A percentile compares a stretch with the other conserved stretches of the same genome.
These are phyloP conservation scores for Chimonanthus praecox DNA, from an alignment of 164 flowering plant genomes.

Conservation along the genomic window DNA sequence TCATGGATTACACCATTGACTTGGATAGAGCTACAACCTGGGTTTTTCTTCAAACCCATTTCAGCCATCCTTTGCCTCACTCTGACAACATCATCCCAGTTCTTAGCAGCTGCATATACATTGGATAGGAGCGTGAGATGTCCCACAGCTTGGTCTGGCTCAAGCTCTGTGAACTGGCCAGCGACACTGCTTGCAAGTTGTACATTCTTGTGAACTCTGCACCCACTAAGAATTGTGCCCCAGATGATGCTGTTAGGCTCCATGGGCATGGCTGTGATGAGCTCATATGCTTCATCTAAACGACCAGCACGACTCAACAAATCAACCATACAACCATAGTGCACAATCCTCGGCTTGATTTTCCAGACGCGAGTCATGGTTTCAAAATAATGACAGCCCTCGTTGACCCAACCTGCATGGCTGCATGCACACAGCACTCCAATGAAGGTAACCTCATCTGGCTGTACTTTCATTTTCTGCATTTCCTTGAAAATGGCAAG, in stretches of 20 bases:
- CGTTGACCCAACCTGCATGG: slow-evolving; percentile 42
- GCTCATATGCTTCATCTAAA: slow-evolving; percentile 38
- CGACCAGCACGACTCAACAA: slow-evolving; percentile 51
- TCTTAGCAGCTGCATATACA: slow-evolving; percentile 37
- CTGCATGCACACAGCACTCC: slow-evolving; percentile 57
- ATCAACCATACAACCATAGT: slow-evolving; percentile 66
- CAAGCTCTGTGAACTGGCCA: slow-evolving; percentile 29
- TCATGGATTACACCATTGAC: slow-evolving; percentile 34
- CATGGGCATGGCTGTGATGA: slow-evolving; percentile 44
- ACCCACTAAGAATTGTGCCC: slow-evolving; percentile 57
- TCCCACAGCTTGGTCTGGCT: slow-evolving; percentile 38
- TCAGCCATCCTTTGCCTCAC: slow-evolving; percentile 31
- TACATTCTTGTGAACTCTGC: slow-evolving; percentile 35
- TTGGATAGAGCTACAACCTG: slow-evolving; percentile 49
- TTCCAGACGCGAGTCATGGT: slow-evolving; percentile 29
- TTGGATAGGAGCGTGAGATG: slow-evolving; percentile 47
- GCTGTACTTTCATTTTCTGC: slow-evolving; percentile 24
- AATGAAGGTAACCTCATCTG: slow-evolving; percentile 43
- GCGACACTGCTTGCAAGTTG: slow-evolving; percentile 28
- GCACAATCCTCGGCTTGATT: slow-evolving; percentile 41
- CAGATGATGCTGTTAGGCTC: slow-evolving; percentile 43
- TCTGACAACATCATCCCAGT: slow-evolving; percentile 39
- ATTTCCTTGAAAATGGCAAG: slow-evolving; percentile 30
- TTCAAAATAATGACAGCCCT: slow-evolving; percentile 36
- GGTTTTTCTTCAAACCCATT: slow-evolving; percentile 37